These are phyloP conservation scores for Nicotiana otophora DNA, from an alignment of 257 asterid species.

Conservation along the genomic window DNA sequence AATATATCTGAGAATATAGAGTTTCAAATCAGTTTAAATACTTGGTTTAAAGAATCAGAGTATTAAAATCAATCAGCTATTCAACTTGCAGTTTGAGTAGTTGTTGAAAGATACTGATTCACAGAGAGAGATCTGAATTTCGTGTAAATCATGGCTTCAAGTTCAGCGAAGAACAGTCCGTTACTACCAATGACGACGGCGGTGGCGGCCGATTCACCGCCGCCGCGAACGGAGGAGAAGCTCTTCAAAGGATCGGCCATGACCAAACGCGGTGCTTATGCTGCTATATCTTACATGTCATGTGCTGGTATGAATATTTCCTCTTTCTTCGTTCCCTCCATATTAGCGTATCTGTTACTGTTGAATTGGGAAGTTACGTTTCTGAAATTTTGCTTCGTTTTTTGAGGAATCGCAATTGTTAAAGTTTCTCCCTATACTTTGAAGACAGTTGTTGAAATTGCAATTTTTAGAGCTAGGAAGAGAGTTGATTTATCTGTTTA, in stretches of 20 bases:
- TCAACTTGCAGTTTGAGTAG: background rate
- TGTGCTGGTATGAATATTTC: slow-evolving; percentile 64
- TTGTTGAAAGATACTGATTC: background rate
- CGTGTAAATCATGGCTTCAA: slow-evolving; percentile 16
- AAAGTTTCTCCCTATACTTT: background rate
- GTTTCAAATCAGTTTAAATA: background rate
- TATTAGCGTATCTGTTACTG: background rate
- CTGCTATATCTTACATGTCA: slow-evolving; percentile 85
- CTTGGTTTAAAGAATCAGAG: background rate
- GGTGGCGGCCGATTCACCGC: slow-evolving; percentile 53
- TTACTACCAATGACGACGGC: slow-evolving; percentile 51
- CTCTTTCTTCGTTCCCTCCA: background rate
- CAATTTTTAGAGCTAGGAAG: slow-evolving; percentile 4
- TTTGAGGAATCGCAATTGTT: background rate
- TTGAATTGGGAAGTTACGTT: background rate
- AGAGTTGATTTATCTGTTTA: background rate
- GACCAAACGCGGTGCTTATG: slow-evolving; percentile 89
- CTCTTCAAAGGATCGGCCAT: slow-evolving; percentile 87
- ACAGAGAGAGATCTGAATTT: slow-evolving; percentile 1
- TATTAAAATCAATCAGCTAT: background rate
- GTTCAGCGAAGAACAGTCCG: slow-evolving; percentile 30
- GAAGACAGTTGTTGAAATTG: slow-evolving; percentile 6
- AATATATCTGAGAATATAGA: background rate
- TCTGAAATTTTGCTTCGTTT: background rate
- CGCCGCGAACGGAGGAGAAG: slow-evolving; percentile 58